These are phyloP conservation scores for Aspergillus jensenii DNA, from an alignment of 2,329 filamentous ascomycete genomes.

Conservation along the genomic window DNA sequence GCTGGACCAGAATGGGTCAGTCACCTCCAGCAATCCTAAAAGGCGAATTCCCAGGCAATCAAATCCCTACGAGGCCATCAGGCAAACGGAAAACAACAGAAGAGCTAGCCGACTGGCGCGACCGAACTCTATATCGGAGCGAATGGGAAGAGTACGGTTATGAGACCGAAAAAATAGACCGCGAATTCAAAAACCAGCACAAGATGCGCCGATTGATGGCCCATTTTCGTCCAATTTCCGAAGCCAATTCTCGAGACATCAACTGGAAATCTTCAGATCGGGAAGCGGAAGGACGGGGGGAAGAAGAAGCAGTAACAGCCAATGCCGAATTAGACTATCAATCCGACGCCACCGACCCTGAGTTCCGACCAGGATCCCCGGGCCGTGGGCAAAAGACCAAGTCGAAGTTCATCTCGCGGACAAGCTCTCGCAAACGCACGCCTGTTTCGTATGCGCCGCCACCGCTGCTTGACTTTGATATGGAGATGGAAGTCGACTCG, in stretches of 20 bases:
- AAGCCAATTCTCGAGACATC: not conserved
- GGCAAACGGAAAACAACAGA: conserved; percentile 34
- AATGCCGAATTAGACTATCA: not conserved
- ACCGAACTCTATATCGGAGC: conserved; percentile 44
- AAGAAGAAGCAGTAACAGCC: too few relatives aligned
- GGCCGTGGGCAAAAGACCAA: not conserved
- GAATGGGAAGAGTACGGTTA: conserved; percentile 52
- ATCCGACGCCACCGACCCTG: not conserved
- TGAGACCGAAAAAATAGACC: conserved; percentile 26
- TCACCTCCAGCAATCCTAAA: conserved; percentile 19
- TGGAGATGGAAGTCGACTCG: conserved; percentile 1
- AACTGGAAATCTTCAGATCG: not conserved
- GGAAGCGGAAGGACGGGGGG: too few relatives aligned
- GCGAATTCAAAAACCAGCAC: conserved; percentile 28
- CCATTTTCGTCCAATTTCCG: not conserved
- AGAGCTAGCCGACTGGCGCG: conserved; percentile 50
- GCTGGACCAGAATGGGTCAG: conserved; percentile 46
- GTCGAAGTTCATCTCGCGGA: not conserved
- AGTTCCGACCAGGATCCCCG: not conserved
- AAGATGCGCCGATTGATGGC: conserved; percentile 31
- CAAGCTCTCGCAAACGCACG: not conserved
- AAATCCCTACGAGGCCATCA: conserved; percentile 19
- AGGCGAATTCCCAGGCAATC: conserved; percentile 23
- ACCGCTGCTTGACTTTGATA: not conserved
- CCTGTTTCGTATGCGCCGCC: not conserved